These are phyloP conservation scores for Epichloe scottii DNA, from an alignment of 2,329 filamentous ascomycete species.

Conservation along the genomic window DNA sequence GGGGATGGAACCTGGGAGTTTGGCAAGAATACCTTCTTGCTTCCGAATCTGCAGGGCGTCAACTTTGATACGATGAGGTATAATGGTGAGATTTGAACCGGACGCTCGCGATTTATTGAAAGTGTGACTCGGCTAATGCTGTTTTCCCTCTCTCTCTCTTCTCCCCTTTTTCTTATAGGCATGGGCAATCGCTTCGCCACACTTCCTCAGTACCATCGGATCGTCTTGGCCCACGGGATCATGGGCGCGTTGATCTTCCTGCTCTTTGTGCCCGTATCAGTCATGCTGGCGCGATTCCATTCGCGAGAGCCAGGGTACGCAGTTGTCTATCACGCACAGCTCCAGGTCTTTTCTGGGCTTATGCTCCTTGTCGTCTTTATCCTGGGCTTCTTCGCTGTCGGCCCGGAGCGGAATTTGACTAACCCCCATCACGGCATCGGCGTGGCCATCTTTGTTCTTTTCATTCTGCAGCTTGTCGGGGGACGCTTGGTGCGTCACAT, in stretches of 20 bases:
- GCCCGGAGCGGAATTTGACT: slow-evolving; percentile 54
- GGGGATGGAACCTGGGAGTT: slow-evolving; percentile 80
- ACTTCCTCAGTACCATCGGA: slow-evolving; percentile 54
- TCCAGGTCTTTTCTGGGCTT: slow-evolving; percentile 57
- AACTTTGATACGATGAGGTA: slow-evolving; percentile 76
- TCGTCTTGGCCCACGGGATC: slow-evolving; percentile 61
- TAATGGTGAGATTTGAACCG: slow-evolving; percentile 46
- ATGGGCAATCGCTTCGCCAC: slow-evolving; percentile 72
- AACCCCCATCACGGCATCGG: slow-evolving; percentile 83
- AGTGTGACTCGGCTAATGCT: background rate
- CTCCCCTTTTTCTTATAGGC: slow-evolving; percentile 30
- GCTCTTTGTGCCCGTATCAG: slow-evolving; percentile 58
- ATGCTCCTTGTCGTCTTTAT: slow-evolving; percentile 61
- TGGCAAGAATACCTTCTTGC: slow-evolving; percentile 60
- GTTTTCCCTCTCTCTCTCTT: background rate
- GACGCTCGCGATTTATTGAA: too few relatives aligned
- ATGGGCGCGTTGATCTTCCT: slow-evolving; percentile 64
- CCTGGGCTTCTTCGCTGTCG: slow-evolving; percentile 68
- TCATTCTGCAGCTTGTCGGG: slow-evolving; percentile 58
- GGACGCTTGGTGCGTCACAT: slow-evolving; percentile 50
- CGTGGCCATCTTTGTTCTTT: slow-evolving; percentile 61
- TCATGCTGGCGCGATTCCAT: slow-evolving; percentile 63
- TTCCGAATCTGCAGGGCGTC: slow-evolving; percentile 64
- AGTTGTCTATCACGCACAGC: slow-evolving; percentile 58
- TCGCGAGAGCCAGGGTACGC: slow-evolving; percentile 47